Conservation (phyloP, 306 rosid genomes). For the Pyrus communis region DNA sequence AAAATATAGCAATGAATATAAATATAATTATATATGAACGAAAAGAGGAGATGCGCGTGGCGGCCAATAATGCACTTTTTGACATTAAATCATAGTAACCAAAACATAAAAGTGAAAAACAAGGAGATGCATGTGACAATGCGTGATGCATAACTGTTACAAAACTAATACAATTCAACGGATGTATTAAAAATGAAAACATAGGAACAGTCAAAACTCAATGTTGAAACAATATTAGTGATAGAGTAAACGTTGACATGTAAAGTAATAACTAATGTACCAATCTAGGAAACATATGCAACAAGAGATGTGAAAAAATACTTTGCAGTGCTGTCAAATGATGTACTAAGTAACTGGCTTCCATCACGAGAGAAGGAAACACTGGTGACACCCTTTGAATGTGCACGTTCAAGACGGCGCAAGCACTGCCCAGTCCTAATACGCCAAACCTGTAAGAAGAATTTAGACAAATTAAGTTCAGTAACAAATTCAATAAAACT, state of each 20-base stretch:
- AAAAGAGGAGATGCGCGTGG: not conserved
- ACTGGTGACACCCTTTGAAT: slow-evolving; percentile 93
- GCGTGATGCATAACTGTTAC: not conserved
- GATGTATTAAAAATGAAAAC: not conserved
- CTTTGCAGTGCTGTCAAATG: slow-evolving; percentile 98
- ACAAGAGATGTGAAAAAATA: slow-evolving; percentile 9
- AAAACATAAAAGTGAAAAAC: not conserved
- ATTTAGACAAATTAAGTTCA: not conserved
- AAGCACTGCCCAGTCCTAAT: slow-evolving; percentile 97
- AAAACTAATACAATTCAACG: not conserved
- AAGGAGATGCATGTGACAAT: not conserved
- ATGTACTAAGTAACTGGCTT: slow-evolving; percentile 87
- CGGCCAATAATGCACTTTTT: not conserved
- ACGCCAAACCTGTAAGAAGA: slow-evolving; percentile 75
- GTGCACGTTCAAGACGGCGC: slow-evolving; percentile 98
- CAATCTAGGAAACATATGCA: not conserved
- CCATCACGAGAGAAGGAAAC: slow-evolving; percentile 97
- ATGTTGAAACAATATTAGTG: not conserved
- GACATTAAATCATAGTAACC: not conserved
- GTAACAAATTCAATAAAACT: not conserved
- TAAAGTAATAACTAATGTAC: not conserved
- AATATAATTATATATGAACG: not conserved
- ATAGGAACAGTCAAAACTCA: not conserved
- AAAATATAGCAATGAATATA: not conserved
- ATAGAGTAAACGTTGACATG: not conserved